A percentile compares a stretch with the other conserved stretches of the same genome.
Conservation (phyloP, 768 basidiomycete genomes). For the Leccinellum albellum region DNA sequence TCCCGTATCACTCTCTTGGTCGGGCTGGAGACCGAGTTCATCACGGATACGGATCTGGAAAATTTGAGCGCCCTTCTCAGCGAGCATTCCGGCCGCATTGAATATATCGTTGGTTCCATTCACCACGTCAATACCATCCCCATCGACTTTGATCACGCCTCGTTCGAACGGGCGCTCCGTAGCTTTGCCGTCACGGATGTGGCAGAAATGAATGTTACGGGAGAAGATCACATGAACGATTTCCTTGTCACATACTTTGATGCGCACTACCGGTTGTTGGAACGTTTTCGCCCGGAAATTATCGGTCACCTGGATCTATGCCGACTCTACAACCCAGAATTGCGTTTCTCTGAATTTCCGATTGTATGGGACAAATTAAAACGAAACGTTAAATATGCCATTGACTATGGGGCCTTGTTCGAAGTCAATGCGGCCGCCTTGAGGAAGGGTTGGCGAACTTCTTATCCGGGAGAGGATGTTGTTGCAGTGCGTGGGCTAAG, state of each 20-base stretch:
- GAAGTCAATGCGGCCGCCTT: constrained; percentile 93
- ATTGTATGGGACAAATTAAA: constrained; percentile 60
- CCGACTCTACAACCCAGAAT: constrained; percentile 71
- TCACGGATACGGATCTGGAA: constrained; percentile 64
- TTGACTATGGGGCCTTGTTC: constrained; percentile 84
- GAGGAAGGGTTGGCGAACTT: constrained; percentile 81
- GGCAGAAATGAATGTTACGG: constrained; percentile 21
- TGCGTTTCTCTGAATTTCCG: constrained; percentile 54
- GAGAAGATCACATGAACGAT: constrained; percentile 33
- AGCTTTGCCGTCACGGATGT: constrained; percentile 35
- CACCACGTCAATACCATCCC: constrained; percentile 87
- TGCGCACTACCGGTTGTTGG: constrained; percentile 70
- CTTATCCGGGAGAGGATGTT: constrained; percentile 82
- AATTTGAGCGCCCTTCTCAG: constrained; percentile 51
- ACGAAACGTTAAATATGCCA: constrained; percentile 71
- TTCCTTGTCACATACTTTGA: constrained; percentile 79
- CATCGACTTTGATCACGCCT: constrained; percentile 85
- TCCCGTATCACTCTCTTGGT: constrained; percentile 72
- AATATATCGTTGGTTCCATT: constrained; percentile 89
- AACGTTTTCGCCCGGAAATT: constrained; percentile 75
- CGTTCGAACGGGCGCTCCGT: constrained; percentile 60
- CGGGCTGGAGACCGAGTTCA: constrained; percentile 91
- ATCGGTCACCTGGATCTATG: constrained; percentile 94
- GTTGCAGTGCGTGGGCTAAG: constrained; percentile 52
- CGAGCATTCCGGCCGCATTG: constrained; percentile 49